These are phyloP conservation scores for Phalaenopsis hybrid DNA, from an alignment of 116 monocot genomes.

Conservation along the genomic window DNA sequence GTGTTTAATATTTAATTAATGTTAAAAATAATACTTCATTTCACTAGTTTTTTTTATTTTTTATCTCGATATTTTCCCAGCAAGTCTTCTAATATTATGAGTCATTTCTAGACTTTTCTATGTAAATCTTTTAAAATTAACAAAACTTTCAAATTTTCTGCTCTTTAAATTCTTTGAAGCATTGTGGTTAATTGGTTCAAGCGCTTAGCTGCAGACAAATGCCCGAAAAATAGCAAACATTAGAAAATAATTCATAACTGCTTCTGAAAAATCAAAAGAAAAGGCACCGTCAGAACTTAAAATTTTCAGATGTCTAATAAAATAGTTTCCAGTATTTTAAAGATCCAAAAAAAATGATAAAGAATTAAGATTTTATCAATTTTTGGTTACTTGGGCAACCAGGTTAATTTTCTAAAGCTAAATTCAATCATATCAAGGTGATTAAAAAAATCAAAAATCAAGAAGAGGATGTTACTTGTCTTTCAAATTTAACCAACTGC, in stretches of 20 bases:
- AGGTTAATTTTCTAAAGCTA: background rate
- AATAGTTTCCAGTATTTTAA: background rate
- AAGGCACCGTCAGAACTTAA: background rate
- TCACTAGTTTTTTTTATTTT: background rate
- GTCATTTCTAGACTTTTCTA: background rate
- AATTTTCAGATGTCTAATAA: background rate
- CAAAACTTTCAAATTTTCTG: background rate
- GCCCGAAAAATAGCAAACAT: background rate
- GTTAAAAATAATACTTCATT: background rate
- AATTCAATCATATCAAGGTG: background rate
- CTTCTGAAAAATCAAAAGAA: background rate
- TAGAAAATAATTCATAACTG: background rate
- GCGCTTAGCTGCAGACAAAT: background rate
- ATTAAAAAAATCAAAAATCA: background rate
- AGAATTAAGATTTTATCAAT: background rate
- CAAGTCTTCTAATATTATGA: background rate
- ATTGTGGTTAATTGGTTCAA: background rate
- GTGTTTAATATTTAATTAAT: background rate
- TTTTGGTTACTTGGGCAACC: background rate
- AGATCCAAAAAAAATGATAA: background rate
- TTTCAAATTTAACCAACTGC: slow-evolving; percentile 76
- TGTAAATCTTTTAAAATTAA: background rate
- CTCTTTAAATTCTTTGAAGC: background rate
- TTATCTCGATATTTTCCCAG: background rate
- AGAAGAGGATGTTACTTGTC: slow-evolving; percentile 52